Percentiles rank a stretch among this genome's conserved stretches.
Evolutionary conservation across 129 eudicot species (phyloP).

Genomic region (Saposhnikovia divaricata): DNA sequence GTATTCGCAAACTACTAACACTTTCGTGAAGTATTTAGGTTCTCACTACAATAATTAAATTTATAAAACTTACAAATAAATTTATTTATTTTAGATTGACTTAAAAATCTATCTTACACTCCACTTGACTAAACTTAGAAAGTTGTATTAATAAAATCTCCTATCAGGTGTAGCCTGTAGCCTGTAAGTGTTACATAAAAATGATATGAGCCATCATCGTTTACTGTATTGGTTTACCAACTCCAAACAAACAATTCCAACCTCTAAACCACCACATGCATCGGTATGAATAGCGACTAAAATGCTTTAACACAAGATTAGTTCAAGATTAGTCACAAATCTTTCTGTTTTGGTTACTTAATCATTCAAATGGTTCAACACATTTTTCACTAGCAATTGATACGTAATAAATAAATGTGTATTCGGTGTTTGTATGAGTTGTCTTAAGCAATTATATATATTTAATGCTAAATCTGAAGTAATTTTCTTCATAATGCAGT

Average conservation of each 20-base stretch:
- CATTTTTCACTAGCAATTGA: neutral
- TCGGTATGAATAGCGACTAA: neutral
- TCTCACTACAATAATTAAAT: no score
- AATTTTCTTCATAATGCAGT: neutral
- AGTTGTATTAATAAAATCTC: no score
- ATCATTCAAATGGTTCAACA: neutral
- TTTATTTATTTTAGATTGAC: no score
- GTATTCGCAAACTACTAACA: no score
- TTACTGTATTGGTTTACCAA: constrained; percentile 6
- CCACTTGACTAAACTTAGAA: no score
- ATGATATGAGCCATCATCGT: neutral
- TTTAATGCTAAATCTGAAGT: neutral
- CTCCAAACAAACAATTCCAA: neutral
- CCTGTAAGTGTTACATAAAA: neutral
- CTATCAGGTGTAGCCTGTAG: neutral
- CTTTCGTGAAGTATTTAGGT: no score
- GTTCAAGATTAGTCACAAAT: neutral
- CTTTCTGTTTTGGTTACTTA: neutral
- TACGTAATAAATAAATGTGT: neutral
- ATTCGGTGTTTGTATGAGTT: neutral
- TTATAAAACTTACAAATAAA: no score
- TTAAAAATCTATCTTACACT: no score
- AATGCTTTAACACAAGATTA: neutral
- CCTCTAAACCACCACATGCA: neutral
- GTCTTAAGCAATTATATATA: neutral